Conservation (phyloP, 768 basidiomycete genomes). For the Russula dissimulans region DNA sequence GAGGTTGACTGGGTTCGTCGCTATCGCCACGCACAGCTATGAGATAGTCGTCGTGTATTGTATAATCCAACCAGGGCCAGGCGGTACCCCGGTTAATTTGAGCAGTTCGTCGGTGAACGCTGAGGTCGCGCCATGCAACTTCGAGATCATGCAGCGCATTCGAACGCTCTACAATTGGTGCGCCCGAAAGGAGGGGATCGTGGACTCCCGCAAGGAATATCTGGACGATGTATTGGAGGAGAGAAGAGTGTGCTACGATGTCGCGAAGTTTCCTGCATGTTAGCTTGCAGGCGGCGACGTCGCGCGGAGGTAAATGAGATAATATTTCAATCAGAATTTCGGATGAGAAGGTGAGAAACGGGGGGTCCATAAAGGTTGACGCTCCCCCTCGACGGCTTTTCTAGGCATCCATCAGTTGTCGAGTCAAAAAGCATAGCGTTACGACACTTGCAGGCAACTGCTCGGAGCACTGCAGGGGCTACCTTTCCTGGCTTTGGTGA, state of each 20-base stretch:
- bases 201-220: neutral
- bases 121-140: conserved; percentile 1
- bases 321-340: conserved; percentile 6
- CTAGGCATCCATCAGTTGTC: neutral
- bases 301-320: neutral
- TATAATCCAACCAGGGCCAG: conserved; percentile 10
- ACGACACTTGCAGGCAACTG: neutral
- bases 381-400: neutral
- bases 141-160: neutral
- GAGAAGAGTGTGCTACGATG: neutral
- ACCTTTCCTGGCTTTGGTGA: neutral
- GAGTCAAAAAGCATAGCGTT: neutral
- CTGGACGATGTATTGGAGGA: neutral
- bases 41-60: neutral
- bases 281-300: neutral
- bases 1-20: neutral
- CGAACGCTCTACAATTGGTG: neutral
- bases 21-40: conserved; percentile 4
- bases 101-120: neutral
- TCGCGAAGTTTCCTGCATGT: conserved; percentile 1
- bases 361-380: neutral
- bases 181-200: neutral
- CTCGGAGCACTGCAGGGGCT: neutral
- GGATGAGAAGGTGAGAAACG: neutral
- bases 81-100: neutral